Conservation (phyloP, 768 basidiomycete genomes). For the Pholiota conissans region DNA sequence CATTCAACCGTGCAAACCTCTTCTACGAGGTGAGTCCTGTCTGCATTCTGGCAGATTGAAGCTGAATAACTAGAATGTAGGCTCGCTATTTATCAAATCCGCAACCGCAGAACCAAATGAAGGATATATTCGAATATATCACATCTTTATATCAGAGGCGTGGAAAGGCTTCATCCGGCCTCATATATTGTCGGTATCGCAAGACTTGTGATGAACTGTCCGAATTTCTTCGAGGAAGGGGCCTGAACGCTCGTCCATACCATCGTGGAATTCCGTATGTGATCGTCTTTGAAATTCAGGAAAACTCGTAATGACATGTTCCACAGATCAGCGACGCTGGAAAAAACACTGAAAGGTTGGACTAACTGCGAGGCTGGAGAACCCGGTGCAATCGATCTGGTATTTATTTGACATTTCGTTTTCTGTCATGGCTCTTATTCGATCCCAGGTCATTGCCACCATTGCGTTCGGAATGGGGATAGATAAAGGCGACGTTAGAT, state of each 20-base stretch:
- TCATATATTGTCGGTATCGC: constrained; percentile 76
- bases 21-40: constrained; percentile 66
- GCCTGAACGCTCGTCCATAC: constrained; percentile 69
- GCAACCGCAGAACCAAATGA: constrained; percentile 55
- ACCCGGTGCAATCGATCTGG: constrained; percentile 61
- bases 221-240: constrained; percentile 60
- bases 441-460: constrained; percentile 66
- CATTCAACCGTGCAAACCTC: constrained; percentile 79
- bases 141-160: constrained; percentile 58
- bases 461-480: constrained; percentile 89
- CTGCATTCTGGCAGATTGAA: not conserved
- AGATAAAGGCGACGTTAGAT: constrained; percentile 79
- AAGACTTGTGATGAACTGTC: constrained; percentile 69
- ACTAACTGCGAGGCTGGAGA: constrained; percentile 45
- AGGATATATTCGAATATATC: constrained; percentile 68
- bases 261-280: constrained; percentile 68
- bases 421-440: no score
- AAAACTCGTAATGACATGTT: not conserved
- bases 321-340: constrained; percentile 48
- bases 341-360: constrained; percentile 64
- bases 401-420: constrained; percentile 30
- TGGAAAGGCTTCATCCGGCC: constrained; percentile 62
- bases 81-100: constrained; percentile 63
- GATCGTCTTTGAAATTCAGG: not conserved
- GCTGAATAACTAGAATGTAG: constrained; percentile 30